Base-by-base conservation (phyloP, 768 basidiomycete species). In the Kwoniella dejecticola region DNA sequence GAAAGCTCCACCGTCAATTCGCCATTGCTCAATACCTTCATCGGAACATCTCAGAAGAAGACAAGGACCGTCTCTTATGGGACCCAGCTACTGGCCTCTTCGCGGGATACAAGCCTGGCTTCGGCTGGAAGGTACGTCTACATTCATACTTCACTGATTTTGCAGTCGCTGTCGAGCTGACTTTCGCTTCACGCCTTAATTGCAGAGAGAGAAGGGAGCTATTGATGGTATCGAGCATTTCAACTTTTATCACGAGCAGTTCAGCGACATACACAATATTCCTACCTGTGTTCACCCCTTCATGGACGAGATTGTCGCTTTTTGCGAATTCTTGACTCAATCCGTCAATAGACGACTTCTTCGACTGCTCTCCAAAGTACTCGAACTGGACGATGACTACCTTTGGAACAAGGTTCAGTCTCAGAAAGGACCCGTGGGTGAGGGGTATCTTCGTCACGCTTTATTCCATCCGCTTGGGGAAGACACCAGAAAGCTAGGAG, bases 311-410 rank as follows among this genome's bases (percentile, higher is more conserved):
- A 63, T 67, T 41, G 33, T 41, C 21, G 57, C 27, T 8, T 67
- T 67, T 40, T 47, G 36, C 40, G 50, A 33, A 10, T 60, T 46
- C 23, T 33, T 57, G 10, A 57, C 55, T n/a, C 44, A 57, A 21
- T 52, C 59, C 13, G 50, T 60, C 49, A 71, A 72, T 53, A 62
- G 67, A 21, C 62, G 69, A 13, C 56, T 75, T 17, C 60, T 72
- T 26, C 63, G 53, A 11, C 50, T 75, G 21, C 57, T 75, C 24
- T 75, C 74, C 1, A 61, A 58, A n/a, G 74, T 72, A 15, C 68
- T 75, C 55, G 74, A 75, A 48, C 66, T 75, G 11, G 53, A 57
- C 21, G 66, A 64, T 21, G 74, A 75, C 31, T 69, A 64, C 29
- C 69, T 75, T 17, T 72, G 69, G 69, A 57, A 72, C 15, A 63